These are phyloP conservation scores for Polyplosphaeria fusca DNA, from an alignment of 495 filamentous ascomycete species.

Conservation along the genomic window DNA sequence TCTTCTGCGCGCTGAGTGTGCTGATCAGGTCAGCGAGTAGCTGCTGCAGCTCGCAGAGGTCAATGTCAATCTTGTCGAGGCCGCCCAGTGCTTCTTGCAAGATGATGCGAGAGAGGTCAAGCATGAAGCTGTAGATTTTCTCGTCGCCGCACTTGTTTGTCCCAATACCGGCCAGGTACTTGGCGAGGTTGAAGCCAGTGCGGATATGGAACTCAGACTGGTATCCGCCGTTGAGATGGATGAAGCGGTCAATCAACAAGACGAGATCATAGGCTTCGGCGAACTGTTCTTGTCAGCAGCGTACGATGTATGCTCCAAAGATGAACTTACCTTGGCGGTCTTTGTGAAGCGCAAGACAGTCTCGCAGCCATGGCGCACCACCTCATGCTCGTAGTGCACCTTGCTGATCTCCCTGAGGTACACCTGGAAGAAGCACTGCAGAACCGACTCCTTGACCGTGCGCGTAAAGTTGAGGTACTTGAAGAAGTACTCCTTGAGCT, in stretches of 20 bases:
- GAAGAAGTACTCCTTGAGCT: slow-evolving; percentile 56
- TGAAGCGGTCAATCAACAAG: slow-evolving; percentile 54
- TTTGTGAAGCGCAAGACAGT: slow-evolving; percentile 20
- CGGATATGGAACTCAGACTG: slow-evolving; percentile 35
- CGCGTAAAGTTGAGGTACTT: slow-evolving; percentile 51
- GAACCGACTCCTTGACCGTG: slow-evolving; percentile 33
- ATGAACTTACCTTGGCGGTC: too few relatives aligned
- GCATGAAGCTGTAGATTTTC: slow-evolving; percentile 23
- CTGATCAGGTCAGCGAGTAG: slow-evolving; percentile 18
- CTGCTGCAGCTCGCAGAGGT: slow-evolving; percentile 20
- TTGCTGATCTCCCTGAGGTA: slow-evolving; percentile 24
- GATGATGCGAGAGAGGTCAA: slow-evolving; percentile 29
- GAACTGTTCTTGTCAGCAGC: too few relatives aligned
- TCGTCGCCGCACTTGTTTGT: slow-evolving; percentile 16
- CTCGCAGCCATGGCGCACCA: slow-evolving; percentile 21
- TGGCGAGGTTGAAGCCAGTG: slow-evolving; percentile 20
- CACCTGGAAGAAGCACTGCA: slow-evolving; percentile 29
- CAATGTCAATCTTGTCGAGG: slow-evolving; percentile 18
- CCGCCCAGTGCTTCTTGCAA: slow-evolving; percentile 17
- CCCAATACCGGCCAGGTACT: slow-evolving; percentile 20
- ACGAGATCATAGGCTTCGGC: slow-evolving; percentile 54
- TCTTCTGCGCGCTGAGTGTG: slow-evolving; percentile 31
- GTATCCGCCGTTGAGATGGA: slow-evolving; percentile 54
- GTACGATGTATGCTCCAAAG: too few relatives aligned
- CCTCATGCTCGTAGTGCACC: slow-evolving; percentile 17